Evolutionary conservation across 768 basidiomycete species (phyloP).

Genomic region (Tephrocybe sp.): DNA sequence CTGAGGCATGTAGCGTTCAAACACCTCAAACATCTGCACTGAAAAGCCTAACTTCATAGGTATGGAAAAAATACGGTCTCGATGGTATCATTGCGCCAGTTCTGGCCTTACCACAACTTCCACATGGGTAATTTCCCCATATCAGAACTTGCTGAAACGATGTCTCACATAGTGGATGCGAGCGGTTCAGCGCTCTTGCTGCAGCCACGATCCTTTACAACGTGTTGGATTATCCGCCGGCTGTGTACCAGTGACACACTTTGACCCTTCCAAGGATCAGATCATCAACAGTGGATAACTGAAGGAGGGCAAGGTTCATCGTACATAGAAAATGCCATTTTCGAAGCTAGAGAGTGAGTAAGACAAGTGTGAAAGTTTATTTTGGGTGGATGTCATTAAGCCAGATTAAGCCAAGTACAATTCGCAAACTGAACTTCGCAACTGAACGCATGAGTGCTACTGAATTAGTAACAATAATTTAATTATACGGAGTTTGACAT

Average conservation of each 20-base stretch:
- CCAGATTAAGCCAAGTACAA: no score
- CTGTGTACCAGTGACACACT: conserved; percentile 75
- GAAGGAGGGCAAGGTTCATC: conserved; percentile 51
- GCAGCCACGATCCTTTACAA: conserved; percentile 69
- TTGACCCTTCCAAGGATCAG: conserved; percentile 59
- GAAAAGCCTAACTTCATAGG: conserved; percentile 35
- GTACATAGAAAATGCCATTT: conserved; percentile 59
- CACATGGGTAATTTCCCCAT: conserved; percentile 52
- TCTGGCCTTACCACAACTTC: conserved; percentile 69
- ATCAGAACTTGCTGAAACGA: neutral
- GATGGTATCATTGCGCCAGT: conserved; percentile 78
- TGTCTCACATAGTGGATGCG: conserved; percentile 42
- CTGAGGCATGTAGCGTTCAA: conserved; percentile 41
- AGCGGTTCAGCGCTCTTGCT: conserved; percentile 50
- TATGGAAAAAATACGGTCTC: conserved; percentile 67
- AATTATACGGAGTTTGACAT: no score
- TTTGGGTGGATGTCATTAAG: neutral
- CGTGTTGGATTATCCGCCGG: conserved; percentile 70
- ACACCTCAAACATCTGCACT: conserved; percentile 10
- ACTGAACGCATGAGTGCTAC: no score
- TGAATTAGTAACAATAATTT: no score
- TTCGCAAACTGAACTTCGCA: no score
- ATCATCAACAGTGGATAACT: conserved; percentile 57
- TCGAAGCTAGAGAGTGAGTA: conserved; percentile 34
- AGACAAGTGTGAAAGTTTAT: neutral